A percentile compares a stretch with the other conserved stretches of the same genome.
These are phyloP conservation scores for Penicillium crustosum DNA, from an alignment of 2,329 filamentous ascomycete genomes.

Conservation along the genomic window DNA sequence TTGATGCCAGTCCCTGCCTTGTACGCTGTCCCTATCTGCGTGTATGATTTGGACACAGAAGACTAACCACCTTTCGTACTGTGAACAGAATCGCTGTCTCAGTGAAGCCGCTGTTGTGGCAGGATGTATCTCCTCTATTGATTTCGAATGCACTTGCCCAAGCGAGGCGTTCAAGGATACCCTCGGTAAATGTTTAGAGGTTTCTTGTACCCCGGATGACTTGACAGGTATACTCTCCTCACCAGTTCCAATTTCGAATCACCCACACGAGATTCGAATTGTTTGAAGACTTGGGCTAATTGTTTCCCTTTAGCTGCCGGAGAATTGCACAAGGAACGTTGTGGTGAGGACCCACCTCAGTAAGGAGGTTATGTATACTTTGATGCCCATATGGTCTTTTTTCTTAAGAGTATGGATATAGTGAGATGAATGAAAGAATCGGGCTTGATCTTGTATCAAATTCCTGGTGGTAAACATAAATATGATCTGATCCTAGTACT, in stretches of 20 bases:
- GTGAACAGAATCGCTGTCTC: constrained; percentile 14
- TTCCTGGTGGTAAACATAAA: background rate
- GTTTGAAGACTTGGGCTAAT: background rate
- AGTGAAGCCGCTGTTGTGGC: constrained; percentile 14
- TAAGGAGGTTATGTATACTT: background rate
- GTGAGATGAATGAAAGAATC: background rate
- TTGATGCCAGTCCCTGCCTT: constrained; percentile 14
- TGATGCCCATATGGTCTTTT: background rate
- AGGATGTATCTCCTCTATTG: constrained; percentile 17
- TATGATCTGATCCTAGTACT: background rate
- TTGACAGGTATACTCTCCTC: constrained; percentile 10
- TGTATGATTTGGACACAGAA: background rate
- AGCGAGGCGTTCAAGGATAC: constrained; percentile 20
- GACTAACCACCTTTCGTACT: constrained; percentile 2
- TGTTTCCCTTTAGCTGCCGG: constrained; percentile 8
- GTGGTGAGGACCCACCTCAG: constrained; percentile 1
- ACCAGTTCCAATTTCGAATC: background rate
- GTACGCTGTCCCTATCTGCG: constrained; percentile 1
- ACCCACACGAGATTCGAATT: background rate
- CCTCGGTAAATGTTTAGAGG: constrained; percentile 13
- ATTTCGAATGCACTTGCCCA: constrained; percentile 21
- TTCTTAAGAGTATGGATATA: background rate
- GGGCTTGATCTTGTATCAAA: background rate
- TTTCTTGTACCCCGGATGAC: constrained; percentile 16
- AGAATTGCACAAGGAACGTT: constrained; percentile 12